Conservation (phyloP, 2,329 filamentous ascomycete species). For the Stylonectria norvegica region DNA sequence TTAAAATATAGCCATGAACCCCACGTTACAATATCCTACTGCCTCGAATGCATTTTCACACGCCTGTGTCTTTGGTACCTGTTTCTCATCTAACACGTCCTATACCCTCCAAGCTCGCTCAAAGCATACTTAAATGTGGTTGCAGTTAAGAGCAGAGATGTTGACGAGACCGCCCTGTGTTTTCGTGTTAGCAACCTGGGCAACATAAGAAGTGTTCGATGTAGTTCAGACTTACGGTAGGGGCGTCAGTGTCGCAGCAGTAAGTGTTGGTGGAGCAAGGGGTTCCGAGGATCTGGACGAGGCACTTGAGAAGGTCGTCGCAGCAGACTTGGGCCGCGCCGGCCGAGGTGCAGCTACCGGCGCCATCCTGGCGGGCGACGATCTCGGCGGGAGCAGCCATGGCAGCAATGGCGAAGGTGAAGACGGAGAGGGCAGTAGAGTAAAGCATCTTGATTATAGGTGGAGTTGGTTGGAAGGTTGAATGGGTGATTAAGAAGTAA, state of each 20-base stretch:
- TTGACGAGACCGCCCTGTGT: not conserved
- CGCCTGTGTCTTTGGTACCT: no score
- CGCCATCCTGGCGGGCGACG: conserved; percentile 1
- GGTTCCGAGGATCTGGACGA: conserved; percentile 4
- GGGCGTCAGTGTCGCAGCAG: conserved; percentile 5
- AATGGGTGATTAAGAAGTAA: no score
- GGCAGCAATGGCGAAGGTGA: conserved; percentile 4
- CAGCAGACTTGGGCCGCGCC: conserved; percentile 3
- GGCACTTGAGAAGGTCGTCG: conserved; percentile 4
- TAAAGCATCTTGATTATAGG: conserved; percentile 7
- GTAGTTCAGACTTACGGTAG: conserved; percentile 1
- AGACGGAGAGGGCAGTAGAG: conserved; percentile 1
- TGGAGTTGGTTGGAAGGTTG: no score
- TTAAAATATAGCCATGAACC: no score
- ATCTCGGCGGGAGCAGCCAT: conserved; percentile 4
- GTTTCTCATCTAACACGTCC: no score
- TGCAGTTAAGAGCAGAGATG: not conserved
- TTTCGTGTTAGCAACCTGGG: conserved; percentile 3
- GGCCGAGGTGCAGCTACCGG: not conserved
- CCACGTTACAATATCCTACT: no score
- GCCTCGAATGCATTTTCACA: no score
- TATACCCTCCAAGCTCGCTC: no score
- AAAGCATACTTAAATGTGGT: not conserved
- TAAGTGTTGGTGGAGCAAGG: conserved; percentile 2
- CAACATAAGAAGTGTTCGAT: not conserved